phyloP scores from a whole-genome alignment of 2,329 filamentous ascomycete genomes.

The Talaromyces atroroseus region DNA sequence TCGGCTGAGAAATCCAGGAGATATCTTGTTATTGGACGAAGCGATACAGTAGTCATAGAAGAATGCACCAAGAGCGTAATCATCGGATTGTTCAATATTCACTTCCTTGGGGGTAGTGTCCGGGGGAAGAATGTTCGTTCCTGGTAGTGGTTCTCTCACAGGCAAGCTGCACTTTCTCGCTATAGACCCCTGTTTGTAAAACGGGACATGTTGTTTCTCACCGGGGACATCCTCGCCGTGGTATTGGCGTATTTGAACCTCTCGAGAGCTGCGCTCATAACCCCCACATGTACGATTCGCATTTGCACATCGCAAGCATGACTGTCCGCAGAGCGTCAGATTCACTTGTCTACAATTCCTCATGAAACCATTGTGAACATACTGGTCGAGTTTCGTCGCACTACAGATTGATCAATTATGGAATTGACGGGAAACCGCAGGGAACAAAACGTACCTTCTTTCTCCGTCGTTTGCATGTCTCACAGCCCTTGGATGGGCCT shows the following conservation, averaged over 20 bases:
- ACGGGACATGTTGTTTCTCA: too few species aligned
- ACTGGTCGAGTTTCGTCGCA: slow-evolving; percentile 12
- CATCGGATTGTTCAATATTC: neutral
- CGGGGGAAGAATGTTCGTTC: neutral
- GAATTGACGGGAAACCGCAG: neutral
- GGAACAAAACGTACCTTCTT: slow-evolving; percentile 5
- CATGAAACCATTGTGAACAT: neutral
- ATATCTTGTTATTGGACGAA: neutral
- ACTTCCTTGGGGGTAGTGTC: slow-evolving; percentile 6
- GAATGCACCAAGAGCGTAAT: slow-evolving; percentile 4
- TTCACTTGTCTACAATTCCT: neutral
- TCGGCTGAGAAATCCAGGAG: neutral
- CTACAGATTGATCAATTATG: neutral
- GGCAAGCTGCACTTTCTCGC: slow-evolving; percentile 10
- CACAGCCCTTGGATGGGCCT: slow-evolving; percentile 7
- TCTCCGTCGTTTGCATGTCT: slow-evolving; percentile 8
- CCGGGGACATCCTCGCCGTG: neutral
- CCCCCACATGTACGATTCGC: slow-evolving; percentile 6
- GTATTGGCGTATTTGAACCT: slow-evolving; percentile 6
- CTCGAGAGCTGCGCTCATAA: neutral
- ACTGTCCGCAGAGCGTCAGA: neutral
- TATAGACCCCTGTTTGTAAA: neutral
- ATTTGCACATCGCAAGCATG: slow-evolving; percentile 7
- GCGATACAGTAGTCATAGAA: slow-evolving; percentile 4
- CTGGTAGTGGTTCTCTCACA: neutral